phyloP scores from a whole-genome alignment of 257 asterid species.

The Ajuga chamaepitys region DNA sequence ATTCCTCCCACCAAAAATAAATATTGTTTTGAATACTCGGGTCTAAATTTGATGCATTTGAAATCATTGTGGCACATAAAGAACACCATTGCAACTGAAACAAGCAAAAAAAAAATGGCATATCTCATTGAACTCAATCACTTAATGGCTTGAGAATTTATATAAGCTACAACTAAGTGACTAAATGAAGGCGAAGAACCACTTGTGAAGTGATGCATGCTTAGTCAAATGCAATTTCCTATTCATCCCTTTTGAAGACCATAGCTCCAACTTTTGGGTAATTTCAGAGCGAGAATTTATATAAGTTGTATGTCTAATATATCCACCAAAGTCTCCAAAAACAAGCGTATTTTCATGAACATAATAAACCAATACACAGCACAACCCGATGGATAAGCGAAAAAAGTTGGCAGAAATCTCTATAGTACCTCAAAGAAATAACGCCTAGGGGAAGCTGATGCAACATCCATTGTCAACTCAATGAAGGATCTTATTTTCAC shows the following conservation, averaged over 20 bases:
- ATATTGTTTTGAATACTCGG: not conserved
- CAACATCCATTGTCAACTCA: conserved; percentile 82
- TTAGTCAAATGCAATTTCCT: not conserved
- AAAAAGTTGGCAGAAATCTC: conserved; percentile 5
- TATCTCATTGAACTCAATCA: not conserved
- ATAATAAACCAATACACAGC: not conserved
- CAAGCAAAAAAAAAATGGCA: not conserved
- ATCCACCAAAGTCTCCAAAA: not conserved
- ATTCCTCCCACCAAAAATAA: not conserved
- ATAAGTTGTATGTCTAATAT: not conserved
- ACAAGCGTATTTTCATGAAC: not conserved
- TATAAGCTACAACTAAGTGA: not conserved
- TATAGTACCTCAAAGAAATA: conserved; percentile 85
- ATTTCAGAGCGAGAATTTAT: not conserved
- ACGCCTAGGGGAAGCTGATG: conserved; percentile 89
- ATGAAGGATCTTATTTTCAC: conserved; percentile 69
- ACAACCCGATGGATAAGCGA: not conserved
- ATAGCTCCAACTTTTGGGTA: not conserved
- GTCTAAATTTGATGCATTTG: not conserved
- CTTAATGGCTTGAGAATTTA: not conserved
- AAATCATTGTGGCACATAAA: not conserved
- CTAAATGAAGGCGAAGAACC: not conserved
- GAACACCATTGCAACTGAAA: not conserved
- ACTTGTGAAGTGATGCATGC: not conserved
- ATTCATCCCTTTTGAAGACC: no score